Conservation (phyloP, 2,329 filamentous ascomycete species). For the Ophiostoma piceae region DNA sequence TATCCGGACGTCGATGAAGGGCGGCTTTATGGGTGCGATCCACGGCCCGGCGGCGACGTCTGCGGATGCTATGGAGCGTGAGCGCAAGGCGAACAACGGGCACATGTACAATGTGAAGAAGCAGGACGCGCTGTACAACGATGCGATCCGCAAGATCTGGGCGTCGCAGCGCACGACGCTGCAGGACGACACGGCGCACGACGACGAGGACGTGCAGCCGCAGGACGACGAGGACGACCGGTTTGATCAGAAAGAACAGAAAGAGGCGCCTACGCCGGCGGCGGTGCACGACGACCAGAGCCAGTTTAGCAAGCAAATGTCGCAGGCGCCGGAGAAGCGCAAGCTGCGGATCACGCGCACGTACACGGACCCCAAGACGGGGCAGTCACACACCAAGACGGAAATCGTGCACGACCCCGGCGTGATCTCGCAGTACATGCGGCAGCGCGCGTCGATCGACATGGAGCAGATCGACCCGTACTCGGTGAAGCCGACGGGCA, state of each 20-base stretch:
- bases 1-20: slow-evolving; percentile 98
- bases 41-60: slow-evolving; percentile 58
- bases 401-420: slow-evolving; percentile 73
- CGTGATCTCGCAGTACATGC: slow-evolving; percentile 87
- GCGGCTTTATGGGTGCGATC: slow-evolving; percentile 81
- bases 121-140: slow-evolving; percentile 87
- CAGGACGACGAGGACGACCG: slow-evolving; percentile 59
- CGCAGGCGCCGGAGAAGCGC: slow-evolving; percentile 63
- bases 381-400: slow-evolving; percentile 56
- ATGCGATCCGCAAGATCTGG: slow-evolving; percentile 90
- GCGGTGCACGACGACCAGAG: slow-evolving; percentile 61
- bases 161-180: slow-evolving; percentile 76
- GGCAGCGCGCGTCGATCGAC: slow-evolving; percentile 64
- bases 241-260: slow-evolving; percentile 50
- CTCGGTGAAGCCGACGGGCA: slow-evolving; percentile 58
- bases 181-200: slow-evolving; percentile 63
- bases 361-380: slow-evolving; percentile 48
- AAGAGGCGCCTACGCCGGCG: slow-evolving; percentile 46
- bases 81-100: slow-evolving; percentile 82
- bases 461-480: slow-evolving; percentile 62
- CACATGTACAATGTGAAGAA: slow-evolving; percentile 97
- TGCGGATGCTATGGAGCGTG: slow-evolving; percentile 81
- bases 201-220: slow-evolving; percentile 54
- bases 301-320: slow-evolving; percentile 62
- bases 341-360: slow-evolving; percentile 67